Conservation (phyloP, 305 asterid species). For the Fraxinus sp. region DNA sequence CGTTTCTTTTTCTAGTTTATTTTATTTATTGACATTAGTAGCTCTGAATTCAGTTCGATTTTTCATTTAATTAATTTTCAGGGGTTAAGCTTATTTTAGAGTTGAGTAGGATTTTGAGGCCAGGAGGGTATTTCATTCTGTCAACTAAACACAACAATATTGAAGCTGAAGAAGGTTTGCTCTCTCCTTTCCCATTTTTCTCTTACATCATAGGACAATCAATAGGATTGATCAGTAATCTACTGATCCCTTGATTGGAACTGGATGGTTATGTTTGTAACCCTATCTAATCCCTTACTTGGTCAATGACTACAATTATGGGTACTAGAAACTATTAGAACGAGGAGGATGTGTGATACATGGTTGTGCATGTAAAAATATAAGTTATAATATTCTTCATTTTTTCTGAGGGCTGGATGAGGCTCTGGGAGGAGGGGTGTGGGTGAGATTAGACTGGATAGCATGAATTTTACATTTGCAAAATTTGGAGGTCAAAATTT, state of each 20-base stretch:
- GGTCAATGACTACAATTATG: background rate
- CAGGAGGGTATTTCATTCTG: constrained; percentile 88
- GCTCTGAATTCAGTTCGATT: background rate
- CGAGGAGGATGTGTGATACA: background rate
- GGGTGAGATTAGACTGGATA: background rate
- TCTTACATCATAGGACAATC: background rate
- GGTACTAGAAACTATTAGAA: background rate
- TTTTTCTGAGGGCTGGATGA: background rate
- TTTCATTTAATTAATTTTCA: constrained; percentile 37
- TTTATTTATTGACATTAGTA: background rate
- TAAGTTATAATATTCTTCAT: background rate
- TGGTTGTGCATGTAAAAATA: background rate
- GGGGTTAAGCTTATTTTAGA: constrained; percentile 84
- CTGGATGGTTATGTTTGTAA: background rate
- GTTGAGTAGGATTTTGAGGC: constrained; percentile 90
- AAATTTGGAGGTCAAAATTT: background rate
- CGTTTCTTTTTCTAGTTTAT: background rate
- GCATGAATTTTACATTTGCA: background rate
- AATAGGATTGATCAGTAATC: background rate
- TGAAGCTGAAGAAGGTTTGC: constrained; percentile 88
- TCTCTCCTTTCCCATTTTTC: constrained; percentile 15
- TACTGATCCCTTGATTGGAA: background rate
- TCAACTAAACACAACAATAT: constrained; percentile 70
- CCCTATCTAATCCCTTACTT: background rate
- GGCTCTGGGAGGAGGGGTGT: background rate